These are phyloP conservation scores for Bimuria novae-zelandiae DNA, from an alignment of 2,329 filamentous ascomycete species.

Conservation along the genomic window DNA sequence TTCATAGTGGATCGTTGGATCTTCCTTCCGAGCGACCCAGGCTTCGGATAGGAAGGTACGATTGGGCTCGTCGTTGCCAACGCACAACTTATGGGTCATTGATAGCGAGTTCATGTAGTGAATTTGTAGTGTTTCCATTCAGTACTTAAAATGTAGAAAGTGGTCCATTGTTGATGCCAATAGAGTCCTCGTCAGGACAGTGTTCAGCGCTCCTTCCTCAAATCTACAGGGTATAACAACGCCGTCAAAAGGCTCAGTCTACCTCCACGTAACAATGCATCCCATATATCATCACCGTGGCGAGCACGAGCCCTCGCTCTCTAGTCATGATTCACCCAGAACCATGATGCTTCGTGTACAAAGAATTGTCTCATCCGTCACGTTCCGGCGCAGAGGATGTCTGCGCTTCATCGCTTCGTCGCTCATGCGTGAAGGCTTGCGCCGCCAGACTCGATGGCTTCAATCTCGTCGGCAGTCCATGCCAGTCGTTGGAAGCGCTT, in stretches of 20 bases:
- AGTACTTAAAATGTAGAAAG: background rate
- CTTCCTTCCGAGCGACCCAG: background rate
- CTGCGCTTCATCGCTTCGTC: conserved; percentile 13
- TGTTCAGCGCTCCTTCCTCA: background rate
- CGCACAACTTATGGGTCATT: too few relatives aligned
- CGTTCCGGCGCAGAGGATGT: conserved; percentile 20
- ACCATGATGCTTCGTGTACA: conserved; percentile 18
- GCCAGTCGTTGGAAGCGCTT: conserved; percentile 76
- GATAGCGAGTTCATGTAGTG: background rate
- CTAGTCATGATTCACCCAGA: conserved; percentile 15
- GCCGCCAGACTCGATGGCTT: conserved; percentile 92
- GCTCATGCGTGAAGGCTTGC: conserved; percentile 65
- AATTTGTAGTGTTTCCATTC: background rate
- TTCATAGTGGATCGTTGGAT: background rate
- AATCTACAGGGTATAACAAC: conserved; percentile 12
- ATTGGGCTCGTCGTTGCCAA: too few relatives aligned
- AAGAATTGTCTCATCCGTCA: conserved; percentile 16
- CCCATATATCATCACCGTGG: conserved; percentile 10
- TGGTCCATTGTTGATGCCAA: background rate
- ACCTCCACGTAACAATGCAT: conserved; percentile 2
- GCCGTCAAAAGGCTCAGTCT: conserved; percentile 10
- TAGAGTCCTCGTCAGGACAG: background rate
- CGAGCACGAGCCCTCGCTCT: conserved; percentile 4
- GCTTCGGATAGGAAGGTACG: background rate
- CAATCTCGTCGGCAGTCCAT: conserved; percentile 83